phyloP scores from a whole-genome alignment of 108 stramenopile species.

The Cyclotella distinguenda region DNA sequence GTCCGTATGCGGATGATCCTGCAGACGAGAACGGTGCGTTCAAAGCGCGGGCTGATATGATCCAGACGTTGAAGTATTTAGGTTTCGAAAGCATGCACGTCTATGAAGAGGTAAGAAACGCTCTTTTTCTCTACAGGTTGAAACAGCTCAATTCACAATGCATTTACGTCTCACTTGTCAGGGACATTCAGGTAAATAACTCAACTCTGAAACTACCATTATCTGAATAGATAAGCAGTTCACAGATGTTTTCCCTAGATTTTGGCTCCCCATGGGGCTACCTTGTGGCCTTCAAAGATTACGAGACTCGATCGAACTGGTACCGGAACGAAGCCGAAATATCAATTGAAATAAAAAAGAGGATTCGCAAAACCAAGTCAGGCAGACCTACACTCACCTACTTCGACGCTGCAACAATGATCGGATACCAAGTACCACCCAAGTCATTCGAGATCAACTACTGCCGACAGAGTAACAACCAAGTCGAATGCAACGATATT shows the following conservation, averaged over 20 bases:
- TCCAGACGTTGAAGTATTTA: slow-evolving; percentile 7
- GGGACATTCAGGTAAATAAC: not conserved
- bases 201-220: not conserved
- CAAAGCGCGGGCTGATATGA: slow-evolving; percentile 3
- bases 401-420: slow-evolving; percentile 33
- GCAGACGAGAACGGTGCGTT: slow-evolving; percentile 4
- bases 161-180: not conserved
- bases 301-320: slow-evolving; percentile 26
- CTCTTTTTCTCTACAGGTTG: not conserved
- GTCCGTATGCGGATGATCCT: slow-evolving; percentile 2
- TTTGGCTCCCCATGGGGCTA: slow-evolving; percentile 35
- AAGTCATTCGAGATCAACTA: slow-evolving; percentile 25
- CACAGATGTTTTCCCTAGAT: slow-evolving; percentile 10
- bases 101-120: slow-evolving; percentile 27
- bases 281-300: slow-evolving; percentile 29
- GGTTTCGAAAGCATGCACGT: slow-evolving; percentile 43
- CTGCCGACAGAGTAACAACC: slow-evolving; percentile 3
- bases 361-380: slow-evolving; percentile 27
- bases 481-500: not conserved
- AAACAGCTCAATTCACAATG: not conserved
- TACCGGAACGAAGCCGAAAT: slow-evolving; percentile 22
- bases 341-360: slow-evolving; percentile 18
- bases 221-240: not conserved
- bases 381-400: slow-evolving; percentile 14
- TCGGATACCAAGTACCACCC: slow-evolving; percentile 26